Evolutionary conservation across 352 stramenopile species (phyloP).

Genomic region (Globisporangium echinulatum): DNA sequence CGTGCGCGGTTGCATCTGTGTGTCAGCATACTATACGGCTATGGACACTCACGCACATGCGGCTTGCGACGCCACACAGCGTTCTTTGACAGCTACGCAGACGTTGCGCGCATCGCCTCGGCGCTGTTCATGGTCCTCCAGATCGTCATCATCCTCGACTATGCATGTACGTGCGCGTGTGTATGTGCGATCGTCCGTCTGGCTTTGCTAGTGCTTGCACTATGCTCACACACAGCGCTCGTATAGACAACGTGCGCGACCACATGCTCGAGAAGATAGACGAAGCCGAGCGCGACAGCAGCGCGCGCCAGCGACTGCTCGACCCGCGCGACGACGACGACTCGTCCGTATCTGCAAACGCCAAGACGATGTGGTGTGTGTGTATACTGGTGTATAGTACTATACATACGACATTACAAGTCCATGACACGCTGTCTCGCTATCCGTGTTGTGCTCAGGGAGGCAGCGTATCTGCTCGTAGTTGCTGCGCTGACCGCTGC

Average conservation of each 20-base stretch:
- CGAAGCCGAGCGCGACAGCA: slow-evolving; percentile 42
- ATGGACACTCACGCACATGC: not conserved
- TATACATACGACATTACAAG: no score
- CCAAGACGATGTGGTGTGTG: slow-evolving; percentile 22
- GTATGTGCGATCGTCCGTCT: no score
- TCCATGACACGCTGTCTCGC: no score
- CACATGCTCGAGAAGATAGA: slow-evolving; percentile 70
- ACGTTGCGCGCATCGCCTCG: slow-evolving; percentile 51
- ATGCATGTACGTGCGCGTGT: slow-evolving; percentile 32
- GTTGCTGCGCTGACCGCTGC: slow-evolving; percentile 29
- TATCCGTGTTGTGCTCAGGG: slow-evolving; percentile 19
- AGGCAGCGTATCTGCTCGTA: slow-evolving; percentile 43
- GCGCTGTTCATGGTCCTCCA: slow-evolving; percentile 67
- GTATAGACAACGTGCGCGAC: slow-evolving; percentile 54
- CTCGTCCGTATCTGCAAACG: slow-evolving; percentile 4
- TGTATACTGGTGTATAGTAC: not conserved
- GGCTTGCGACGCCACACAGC: slow-evolving; percentile 14
- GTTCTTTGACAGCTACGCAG: slow-evolving; percentile 64
- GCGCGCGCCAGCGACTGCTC: slow-evolving; percentile 44
- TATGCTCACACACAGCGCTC: not conserved
- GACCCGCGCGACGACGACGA: slow-evolving; percentile 21
- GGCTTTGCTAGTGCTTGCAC: no score
- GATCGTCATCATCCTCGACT: slow-evolving; percentile 81
- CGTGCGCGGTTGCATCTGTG: not conserved
- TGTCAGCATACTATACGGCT: not conserved